These are phyloP conservation scores for Camelina laxa DNA, from an alignment of 345 rosid species.

Conservation along the genomic window DNA sequence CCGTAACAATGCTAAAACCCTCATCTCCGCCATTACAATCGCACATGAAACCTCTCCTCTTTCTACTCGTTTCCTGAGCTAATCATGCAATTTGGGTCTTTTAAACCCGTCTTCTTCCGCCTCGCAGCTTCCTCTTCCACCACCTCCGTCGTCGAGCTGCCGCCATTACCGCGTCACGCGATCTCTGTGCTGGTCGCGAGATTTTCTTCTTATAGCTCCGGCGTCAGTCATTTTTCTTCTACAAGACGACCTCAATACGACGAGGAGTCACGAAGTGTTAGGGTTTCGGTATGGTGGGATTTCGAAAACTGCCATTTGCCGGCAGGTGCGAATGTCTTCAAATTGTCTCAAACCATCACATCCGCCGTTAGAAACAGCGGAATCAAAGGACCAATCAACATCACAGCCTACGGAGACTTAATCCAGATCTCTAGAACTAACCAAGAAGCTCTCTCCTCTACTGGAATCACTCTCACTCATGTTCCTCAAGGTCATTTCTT, in stretches of 20 bases:
- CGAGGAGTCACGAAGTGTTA: constrained; percentile 57
- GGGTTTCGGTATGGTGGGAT: constrained; percentile 95
- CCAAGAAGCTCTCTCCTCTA: constrained; percentile 73
- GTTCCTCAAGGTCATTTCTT: constrained; percentile 62
- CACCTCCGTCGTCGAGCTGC: not conserved
- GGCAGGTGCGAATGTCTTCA: constrained; percentile 62
- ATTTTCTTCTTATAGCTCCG: constrained; percentile 45
- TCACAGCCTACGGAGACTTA: constrained; percentile 82
- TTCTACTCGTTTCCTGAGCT: constrained; percentile 1
- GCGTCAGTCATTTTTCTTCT: constrained; percentile 2
- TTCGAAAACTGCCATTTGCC: constrained; percentile 85
- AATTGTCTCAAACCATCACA: constrained; percentile 58
- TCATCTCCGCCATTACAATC: constrained; percentile 22
- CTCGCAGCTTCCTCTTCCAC: constrained; percentile 10
- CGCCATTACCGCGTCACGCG: constrained; percentile 6
- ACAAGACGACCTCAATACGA: constrained; percentile 46
- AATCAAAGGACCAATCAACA: constrained; percentile 82
- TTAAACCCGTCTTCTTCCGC: constrained; percentile 37
- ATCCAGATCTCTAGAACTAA: constrained; percentile 65
- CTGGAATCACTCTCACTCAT: constrained; percentile 78
- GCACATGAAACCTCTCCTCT: constrained; percentile 15
- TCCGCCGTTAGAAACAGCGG: constrained; percentile 68
- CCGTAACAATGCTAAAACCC: constrained; percentile 26
- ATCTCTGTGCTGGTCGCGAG: constrained; percentile 44
- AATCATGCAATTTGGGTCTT: constrained; percentile 44